Percentiles rank a stretch among this genome's conserved stretches.
Evolutionary conservation across 805 yeast genomes (phyloP).

Genomic region (Suhomyces tanzawaensis): DNA sequence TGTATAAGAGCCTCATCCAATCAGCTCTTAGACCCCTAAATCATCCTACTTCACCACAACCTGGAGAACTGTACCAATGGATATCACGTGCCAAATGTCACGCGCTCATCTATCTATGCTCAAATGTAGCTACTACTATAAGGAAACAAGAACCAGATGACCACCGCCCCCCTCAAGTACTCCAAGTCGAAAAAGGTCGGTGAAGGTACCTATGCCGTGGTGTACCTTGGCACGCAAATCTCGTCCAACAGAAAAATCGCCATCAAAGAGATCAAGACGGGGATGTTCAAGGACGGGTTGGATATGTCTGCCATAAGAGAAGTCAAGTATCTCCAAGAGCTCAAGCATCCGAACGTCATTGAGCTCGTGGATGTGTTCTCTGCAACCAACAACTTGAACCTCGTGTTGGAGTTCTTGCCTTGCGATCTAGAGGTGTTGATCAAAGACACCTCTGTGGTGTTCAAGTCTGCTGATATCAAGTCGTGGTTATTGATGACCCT

Average conservation of each 20-base stretch:
- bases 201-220: constrained; percentile 99
- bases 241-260: constrained; percentile 66
- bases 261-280: constrained; percentile 92
- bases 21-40: too few relatives aligned
- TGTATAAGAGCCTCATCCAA: too few relatives aligned
- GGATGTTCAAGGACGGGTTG: constrained; percentile 90
- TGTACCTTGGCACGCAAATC: constrained; percentile 72
- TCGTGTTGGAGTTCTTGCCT: constrained; percentile 92
- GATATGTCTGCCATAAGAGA: constrained; percentile 98
- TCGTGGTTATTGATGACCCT: constrained; percentile 93
- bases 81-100: too few relatives aligned
- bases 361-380: constrained; percentile 87
- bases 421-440: constrained; percentile 88
- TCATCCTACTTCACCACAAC: too few relatives aligned
- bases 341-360: constrained; percentile 73
- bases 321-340: constrained; percentile 81
- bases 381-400: constrained; percentile 60
- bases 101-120: too few relatives aligned
- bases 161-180: constrained; percentile 19
- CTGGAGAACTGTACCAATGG: too few relatives aligned
- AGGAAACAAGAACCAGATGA: too few relatives aligned
- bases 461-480: constrained; percentile 84
- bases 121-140: too few relatives aligned
- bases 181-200: constrained; percentile 83
- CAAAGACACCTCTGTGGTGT: constrained; percentile 71